Percentiles rank a stretch among this genome's conserved stretches.
These are phyloP conservation scores for Fistulina hepatica DNA, from an alignment of 1,284 basidiomycete species.

Conservation along the genomic window DNA sequence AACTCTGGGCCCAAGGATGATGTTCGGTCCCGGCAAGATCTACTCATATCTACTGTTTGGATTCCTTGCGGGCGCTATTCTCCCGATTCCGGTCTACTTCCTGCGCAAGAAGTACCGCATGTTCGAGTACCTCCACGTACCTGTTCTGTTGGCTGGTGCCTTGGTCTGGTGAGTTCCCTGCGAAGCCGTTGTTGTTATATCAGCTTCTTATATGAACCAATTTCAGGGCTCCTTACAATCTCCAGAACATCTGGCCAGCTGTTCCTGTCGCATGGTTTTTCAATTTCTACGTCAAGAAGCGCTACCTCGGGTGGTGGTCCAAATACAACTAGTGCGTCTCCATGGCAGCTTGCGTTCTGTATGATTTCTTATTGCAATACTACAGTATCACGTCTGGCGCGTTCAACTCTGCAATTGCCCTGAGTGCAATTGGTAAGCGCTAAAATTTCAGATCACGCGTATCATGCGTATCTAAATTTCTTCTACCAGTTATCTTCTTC, in stretches of 20 bases:
- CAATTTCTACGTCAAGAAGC: conserved; percentile 20
- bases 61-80: conserved; percentile 31
- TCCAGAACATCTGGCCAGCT: conserved; percentile 19
- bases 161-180: no score
- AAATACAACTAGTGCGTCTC: conserved; percentile 19
- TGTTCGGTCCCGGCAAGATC: conserved; percentile 27
- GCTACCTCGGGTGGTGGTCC: conserved; percentile 21
- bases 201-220: no score
- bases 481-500: conserved; percentile 22
- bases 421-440: conserved; percentile 17
- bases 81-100: conserved; percentile 27
- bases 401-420: conserved; percentile 17
- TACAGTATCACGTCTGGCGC: conserved; percentile 16
- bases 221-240: conserved; percentile 34
- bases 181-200: no score
- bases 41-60: conserved; percentile 18
- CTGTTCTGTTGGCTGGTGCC: conserved; percentile 27
- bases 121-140: conserved; percentile 23
- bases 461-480: no score
- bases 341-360: background rate
- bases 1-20: conserved; percentile 26
- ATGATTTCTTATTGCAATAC: background rate
- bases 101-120: conserved; percentile 22
- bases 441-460: no score
- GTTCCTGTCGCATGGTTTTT: conserved; percentile 40